Evolutionary conservation across 2,329 filamentous ascomycete genomes (phyloP).

Genomic region (Colletotrichum sublineola): DNA sequence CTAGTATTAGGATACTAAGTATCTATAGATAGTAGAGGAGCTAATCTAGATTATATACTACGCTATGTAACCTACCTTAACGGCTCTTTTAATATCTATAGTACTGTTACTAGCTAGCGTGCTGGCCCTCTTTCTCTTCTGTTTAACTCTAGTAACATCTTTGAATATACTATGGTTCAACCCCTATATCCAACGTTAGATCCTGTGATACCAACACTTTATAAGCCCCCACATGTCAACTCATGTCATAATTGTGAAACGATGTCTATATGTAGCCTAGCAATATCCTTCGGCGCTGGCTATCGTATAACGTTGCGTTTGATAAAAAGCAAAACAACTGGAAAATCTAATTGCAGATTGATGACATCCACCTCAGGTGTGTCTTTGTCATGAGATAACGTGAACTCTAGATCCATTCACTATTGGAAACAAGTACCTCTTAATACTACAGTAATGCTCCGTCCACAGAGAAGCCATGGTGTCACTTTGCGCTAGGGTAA

Average conservation of each 20-base stretch:
- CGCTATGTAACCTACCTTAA: too few relatives aligned
- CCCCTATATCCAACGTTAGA: too few relatives aligned
- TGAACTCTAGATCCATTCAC: constrained; percentile 12
- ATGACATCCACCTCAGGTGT: neutral
- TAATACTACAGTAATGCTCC: constrained; percentile 45
- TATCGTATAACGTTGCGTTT: constrained; percentile 45
- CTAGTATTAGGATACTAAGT: too few relatives aligned
- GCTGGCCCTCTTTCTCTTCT: too few relatives aligned
- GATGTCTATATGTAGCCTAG: neutral
- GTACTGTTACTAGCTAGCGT: too few relatives aligned
- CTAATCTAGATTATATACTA: too few relatives aligned
- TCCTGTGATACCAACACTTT: too few relatives aligned
- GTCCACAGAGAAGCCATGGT: constrained; percentile 46
- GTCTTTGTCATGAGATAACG: neutral
- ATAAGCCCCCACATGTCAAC: too few relatives aligned
- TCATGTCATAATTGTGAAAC: neutral
- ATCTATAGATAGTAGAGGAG: too few relatives aligned
- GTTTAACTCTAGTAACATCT: too few relatives aligned
- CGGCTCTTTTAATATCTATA: too few relatives aligned
- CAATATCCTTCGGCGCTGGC: constrained; percentile 43
- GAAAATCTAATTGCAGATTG: constrained; percentile 10
- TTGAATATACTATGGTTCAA: too few relatives aligned
- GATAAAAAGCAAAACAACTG: constrained; percentile 42
- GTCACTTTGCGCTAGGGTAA: constrained; percentile 45
- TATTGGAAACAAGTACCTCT: constrained; percentile 45